Percentiles rank a stretch among this genome's conserved stretches.
phyloP scores from a whole-genome alignment of 116 monocot genomes.

The Cymodocea nodosa region DNA sequence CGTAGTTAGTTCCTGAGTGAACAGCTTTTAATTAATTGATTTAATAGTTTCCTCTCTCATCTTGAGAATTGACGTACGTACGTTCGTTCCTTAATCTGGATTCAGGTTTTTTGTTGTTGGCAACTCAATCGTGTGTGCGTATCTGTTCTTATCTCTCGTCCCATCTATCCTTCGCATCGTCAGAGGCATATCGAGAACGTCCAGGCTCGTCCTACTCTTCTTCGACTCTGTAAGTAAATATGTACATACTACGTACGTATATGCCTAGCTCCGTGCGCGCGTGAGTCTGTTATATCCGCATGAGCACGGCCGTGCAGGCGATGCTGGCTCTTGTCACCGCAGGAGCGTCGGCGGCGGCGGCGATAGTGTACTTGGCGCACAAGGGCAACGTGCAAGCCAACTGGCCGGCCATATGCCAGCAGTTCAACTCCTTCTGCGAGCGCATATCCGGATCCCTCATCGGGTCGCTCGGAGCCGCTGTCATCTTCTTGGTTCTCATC shows the following conservation, averaged over 20 bases:
- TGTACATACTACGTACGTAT: not conserved
- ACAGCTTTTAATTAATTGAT: too few relatives aligned
- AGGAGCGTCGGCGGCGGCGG: constrained; percentile 40
- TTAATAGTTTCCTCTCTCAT: too few relatives aligned
- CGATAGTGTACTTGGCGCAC: constrained; percentile 68
- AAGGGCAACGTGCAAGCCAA: constrained; percentile 36
- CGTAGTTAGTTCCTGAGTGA: too few relatives aligned
- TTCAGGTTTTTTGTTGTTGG: constrained; percentile 23
- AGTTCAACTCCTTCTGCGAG: constrained; percentile 37
- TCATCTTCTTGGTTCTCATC: constrained; percentile 10
- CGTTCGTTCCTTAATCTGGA: not conserved
- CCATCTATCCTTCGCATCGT: constrained; percentile 19
- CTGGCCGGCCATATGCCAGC: constrained; percentile 57
- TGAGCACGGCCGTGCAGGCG: not conserved
- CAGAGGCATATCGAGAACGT: not conserved
- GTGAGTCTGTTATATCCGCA: too few relatives aligned
- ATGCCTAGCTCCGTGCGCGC: too few relatives aligned
- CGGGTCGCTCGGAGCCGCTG: constrained; percentile 8
- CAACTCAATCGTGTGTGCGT: constrained; percentile 14
- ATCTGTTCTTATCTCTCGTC: constrained; percentile 29
- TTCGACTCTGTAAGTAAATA: constrained; percentile 19
- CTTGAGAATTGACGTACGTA: too few relatives aligned
- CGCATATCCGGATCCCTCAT: constrained; percentile 9
- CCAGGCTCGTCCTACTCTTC: constrained; percentile 8
- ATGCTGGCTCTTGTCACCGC: constrained; percentile 27